Evolutionary conservation across 305 asterid species (phyloP), one percentile per base, ranked within the genome.

Genomic region (Rubia balearica): DNA sequence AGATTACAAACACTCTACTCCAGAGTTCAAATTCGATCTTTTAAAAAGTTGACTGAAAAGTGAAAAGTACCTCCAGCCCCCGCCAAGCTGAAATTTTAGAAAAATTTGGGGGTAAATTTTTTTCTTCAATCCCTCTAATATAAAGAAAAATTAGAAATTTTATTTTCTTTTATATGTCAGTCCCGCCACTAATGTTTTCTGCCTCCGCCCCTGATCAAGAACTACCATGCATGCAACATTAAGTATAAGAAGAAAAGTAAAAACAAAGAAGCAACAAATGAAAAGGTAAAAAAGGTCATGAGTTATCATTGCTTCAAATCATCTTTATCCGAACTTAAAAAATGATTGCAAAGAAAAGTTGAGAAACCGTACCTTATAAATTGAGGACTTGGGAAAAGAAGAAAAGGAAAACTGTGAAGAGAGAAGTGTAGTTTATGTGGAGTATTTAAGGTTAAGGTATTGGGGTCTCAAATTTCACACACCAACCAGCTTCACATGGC

Each of bases 401-500:
- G 33, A 53, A n/a, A n/a, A 24, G 46, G 21, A 2, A 27, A 19
- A 8, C 3, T 21, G 43, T 17, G 72, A n/a, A n/a, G 53, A 48
- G 24, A 22, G 14, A 42, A 53, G 24, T 45, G 45, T 22, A 68
- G 21, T 24, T 56, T 30, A 12, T 12, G 80, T n/a, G n/a, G 66
- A 11, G 8, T 74, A 67, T 74, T 61, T 78, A 78, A 43, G 64
- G 69, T 22, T 24, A 16, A 53, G 6, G 12, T 51, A 8, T 2
- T 3, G 10, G 74, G 61, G n/a, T 33, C 17, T 63, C 33, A 69
- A 27, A n/a, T 48, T 51, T 42, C 49, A 40, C 2, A 42, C 53
- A 9, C 73, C 69, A 63, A n/a, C 42, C 42, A 63, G 77, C 65
- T 72, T 64, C 51, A 72, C 27, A 24, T 56, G 83, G 85, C 66